phyloP scores from a whole-genome alignment of 2,329 filamentous ascomycete species.

The Dothistroma pini region DNA sequence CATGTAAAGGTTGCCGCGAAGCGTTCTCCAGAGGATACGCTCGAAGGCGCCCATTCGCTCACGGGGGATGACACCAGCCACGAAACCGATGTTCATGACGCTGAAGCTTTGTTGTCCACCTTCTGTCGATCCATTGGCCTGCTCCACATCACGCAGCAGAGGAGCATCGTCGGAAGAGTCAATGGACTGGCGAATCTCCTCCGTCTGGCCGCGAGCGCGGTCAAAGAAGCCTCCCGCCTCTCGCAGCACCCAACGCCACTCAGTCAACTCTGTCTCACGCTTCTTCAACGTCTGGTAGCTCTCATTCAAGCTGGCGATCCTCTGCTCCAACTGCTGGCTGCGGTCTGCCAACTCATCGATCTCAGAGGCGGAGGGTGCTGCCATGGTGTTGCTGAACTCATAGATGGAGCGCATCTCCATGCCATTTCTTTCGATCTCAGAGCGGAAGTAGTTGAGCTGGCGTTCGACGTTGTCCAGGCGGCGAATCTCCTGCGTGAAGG shows the following conservation, averaged over 20 bases:
- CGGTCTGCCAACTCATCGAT: constrained; percentile 95
- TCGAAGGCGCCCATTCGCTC: constrained; percentile 95
- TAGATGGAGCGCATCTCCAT: constrained; percentile 87
- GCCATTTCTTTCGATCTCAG: constrained; percentile 89
- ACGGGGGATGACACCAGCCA: constrained; percentile 89
- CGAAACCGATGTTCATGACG: constrained; percentile 98
- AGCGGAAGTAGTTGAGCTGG: constrained; percentile 91
- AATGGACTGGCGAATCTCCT: constrained; percentile 89
- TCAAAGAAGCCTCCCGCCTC: constrained; percentile 98
- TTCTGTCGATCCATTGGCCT: constrained; percentile 50
- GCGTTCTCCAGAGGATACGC: constrained; percentile 93
- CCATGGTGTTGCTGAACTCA: constrained; percentile 77
- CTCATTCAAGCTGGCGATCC: constrained; percentile 87
- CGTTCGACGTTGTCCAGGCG: constrained; percentile 97
- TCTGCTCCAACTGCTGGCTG: constrained; percentile 86
- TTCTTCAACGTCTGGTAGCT: constrained; percentile 99
- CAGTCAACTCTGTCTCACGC: constrained; percentile 90
- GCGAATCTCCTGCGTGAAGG: constrained; percentile 96
- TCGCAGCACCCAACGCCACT: constrained; percentile 96
- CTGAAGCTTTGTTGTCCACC: constrained; percentile 58
- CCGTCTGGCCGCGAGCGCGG: constrained; percentile 89
- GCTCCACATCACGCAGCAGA: constrained; percentile 86
- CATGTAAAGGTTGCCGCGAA: constrained; percentile 99
- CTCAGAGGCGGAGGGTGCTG: constrained; percentile 84
- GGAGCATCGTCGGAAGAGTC: constrained; percentile 88